These are phyloP conservation scores for Thuidium tamariscinum DNA, from an alignment of 225 moss, liverwort and hornwort genomes.

Conservation along the genomic window DNA sequence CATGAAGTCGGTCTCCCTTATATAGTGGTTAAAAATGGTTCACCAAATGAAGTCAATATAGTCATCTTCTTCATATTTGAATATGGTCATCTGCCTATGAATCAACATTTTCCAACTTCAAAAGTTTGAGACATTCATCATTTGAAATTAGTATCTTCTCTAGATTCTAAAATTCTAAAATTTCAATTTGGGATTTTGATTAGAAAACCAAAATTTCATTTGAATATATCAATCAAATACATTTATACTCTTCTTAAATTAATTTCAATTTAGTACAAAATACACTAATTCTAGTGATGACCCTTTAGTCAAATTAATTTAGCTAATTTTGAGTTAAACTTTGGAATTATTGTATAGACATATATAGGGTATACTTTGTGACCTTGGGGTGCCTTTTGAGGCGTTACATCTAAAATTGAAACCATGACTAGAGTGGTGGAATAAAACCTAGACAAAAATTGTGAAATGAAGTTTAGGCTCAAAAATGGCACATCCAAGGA, in stretches of 20 bases:
- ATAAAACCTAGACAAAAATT: no score
- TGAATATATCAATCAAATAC: no score
- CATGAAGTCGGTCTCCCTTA: not conserved
- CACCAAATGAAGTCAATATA: not conserved
- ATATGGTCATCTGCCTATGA: not conserved
- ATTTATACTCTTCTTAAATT: not conserved
- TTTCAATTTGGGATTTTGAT: no score
- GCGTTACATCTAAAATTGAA: no score
- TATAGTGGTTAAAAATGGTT: not conserved
- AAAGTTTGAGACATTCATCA: not conserved
- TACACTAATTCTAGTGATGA: not conserved
- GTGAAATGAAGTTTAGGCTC: no score
- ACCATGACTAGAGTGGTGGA: no score
- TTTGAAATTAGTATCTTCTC: not conserved
- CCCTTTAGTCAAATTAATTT: not conserved
- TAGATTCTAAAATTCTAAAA: no score
- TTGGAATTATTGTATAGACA: not conserved
- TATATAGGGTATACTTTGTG: no score
- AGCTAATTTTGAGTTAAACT: accelerated
- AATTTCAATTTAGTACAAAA: not conserved
- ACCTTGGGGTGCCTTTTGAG: no score
- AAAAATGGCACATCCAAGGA: no score
- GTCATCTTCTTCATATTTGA: not conserved
- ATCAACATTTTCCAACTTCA: not conserved
- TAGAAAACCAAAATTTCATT: no score